A percentile compares a stretch with the other conserved stretches of the same genome.
Conservation (phyloP, 257 asterid genomes). For the Apocynum venetum region DNA sequence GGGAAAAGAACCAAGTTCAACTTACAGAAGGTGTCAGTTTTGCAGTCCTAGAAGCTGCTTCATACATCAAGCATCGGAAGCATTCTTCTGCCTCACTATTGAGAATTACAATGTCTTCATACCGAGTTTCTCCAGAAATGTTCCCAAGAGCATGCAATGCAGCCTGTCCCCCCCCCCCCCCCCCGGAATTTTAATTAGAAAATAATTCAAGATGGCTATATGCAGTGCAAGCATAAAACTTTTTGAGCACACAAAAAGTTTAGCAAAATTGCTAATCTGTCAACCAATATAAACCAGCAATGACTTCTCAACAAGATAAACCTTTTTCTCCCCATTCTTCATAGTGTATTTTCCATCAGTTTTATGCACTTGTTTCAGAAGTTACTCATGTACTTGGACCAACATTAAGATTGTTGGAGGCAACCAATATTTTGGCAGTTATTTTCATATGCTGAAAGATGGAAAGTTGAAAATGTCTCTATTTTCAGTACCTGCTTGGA, state of each 20-base stretch:
- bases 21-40: slow-evolving; percentile 91
- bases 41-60: slow-evolving; percentile 66
- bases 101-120: slow-evolving; percentile 41
- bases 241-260: not conserved
- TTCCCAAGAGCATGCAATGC: slow-evolving; percentile 88
- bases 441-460: not conserved
- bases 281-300: not conserved
- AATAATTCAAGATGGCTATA: not conserved
- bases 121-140: slow-evolving; percentile 78
- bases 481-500: not conserved
- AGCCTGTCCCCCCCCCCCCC: slow-evolving; percentile 41
- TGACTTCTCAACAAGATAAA: not conserved
- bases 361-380: not conserved
- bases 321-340: not conserved
- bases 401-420: too few relatives aligned
- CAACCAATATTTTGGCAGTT: not conserved
- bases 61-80: slow-evolving; percentile 64
- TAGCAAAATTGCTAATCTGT: not conserved
- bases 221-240: not conserved
- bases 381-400: not conserved
- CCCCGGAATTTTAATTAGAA: not conserved
- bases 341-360: not conserved
- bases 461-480: not conserved
- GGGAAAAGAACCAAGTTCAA: slow-evolving; percentile 13
- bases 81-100: slow-evolving; percentile 69